These are phyloP conservation scores for Exophiala sp. DNA, from an alignment of 2,329 filamentous ascomycete genomes.

Conservation along the genomic window DNA sequence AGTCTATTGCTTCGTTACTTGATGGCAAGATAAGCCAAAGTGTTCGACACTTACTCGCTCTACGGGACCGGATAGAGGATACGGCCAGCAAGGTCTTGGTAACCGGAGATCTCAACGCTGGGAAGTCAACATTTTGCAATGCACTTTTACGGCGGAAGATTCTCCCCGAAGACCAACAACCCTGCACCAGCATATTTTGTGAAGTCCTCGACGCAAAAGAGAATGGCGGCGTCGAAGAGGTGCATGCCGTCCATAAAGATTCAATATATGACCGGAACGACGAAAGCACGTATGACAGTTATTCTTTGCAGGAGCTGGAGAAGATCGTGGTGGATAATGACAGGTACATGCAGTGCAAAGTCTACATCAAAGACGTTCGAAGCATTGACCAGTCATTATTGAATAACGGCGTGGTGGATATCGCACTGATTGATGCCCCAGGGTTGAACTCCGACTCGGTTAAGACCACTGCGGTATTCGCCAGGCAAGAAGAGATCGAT, in stretches of 20 bases:
- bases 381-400: constrained; percentile 87
- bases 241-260: constrained; percentile 86
- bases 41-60: constrained; percentile 77
- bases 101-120: constrained; percentile 92
- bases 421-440: constrained; percentile 92
- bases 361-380: constrained; percentile 87
- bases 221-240: constrained; percentile 86
- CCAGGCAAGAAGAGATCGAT: constrained; percentile 95
- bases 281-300: constrained; percentile 90
- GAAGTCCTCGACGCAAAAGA: constrained; percentile 90
- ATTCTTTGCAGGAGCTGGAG: constrained; percentile 69
- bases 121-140: constrained; percentile 98
- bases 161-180: constrained; percentile 92
- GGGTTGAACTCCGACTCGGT: constrained; percentile 93
- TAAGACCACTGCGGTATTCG: constrained; percentile 95
- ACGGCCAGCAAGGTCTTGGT: constrained; percentile 94
- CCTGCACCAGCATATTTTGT: constrained; percentile 97
- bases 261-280: constrained; percentile 77
- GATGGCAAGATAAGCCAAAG: constrained; percentile 93
- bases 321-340: constrained; percentile 84
- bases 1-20: constrained; percentile 78
- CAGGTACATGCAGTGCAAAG: constrained; percentile 88
- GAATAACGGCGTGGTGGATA: constrained; percentile 97
- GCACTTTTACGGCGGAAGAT: constrained; percentile 89
- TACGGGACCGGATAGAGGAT: constrained; percentile 92